Percentiles rank a stretch among this genome's conserved stretches.
These are phyloP conservation scores for Aspergillus brunneoviolaceus DNA, from an alignment of 2,329 filamentous ascomycete species.

Conservation along the genomic window DNA sequence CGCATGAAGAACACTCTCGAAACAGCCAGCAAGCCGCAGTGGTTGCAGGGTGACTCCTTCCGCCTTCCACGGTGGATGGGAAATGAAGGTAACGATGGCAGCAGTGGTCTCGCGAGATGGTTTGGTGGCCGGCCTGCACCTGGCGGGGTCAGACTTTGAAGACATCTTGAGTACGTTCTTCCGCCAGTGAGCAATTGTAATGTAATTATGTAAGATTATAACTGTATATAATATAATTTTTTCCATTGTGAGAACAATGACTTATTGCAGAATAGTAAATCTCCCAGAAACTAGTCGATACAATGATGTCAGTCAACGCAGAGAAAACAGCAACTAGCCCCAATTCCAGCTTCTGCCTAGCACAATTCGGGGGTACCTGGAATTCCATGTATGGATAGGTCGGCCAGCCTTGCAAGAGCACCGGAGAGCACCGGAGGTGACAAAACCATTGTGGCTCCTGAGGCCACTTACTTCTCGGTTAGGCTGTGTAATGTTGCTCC, in stretches of 20 bases:
- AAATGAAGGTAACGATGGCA: constrained; percentile 48
- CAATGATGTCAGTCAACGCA: not conserved
- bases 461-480: not conserved
- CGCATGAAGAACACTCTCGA: constrained; percentile 92
- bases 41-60: constrained; percentile 73
- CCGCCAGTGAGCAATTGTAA: not conserved
- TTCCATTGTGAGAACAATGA: not conserved
- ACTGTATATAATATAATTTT: not conserved
- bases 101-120: constrained; percentile 36
- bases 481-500: not conserved
- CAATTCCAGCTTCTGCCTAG: not conserved
- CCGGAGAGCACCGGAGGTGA: not conserved
- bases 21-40: constrained; percentile 74
- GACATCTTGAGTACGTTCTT: not conserved
- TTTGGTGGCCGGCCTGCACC: constrained; percentile 43
- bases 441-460: not conserved
- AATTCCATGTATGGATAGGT: not conserved
- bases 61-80: constrained; percentile 82
- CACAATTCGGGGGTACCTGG: not conserved
- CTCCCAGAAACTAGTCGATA: not conserved
- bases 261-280: not conserved
- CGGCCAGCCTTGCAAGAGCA: not conserved
- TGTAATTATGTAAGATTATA: not conserved
- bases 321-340: not conserved
- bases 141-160: constrained; percentile 42